Evolutionary conservation across 2,329 filamentous ascomycete genomes (phyloP), one percentile per base, ranked within the genome.

Genomic region (Plectosphaerella plurivora): DNA sequence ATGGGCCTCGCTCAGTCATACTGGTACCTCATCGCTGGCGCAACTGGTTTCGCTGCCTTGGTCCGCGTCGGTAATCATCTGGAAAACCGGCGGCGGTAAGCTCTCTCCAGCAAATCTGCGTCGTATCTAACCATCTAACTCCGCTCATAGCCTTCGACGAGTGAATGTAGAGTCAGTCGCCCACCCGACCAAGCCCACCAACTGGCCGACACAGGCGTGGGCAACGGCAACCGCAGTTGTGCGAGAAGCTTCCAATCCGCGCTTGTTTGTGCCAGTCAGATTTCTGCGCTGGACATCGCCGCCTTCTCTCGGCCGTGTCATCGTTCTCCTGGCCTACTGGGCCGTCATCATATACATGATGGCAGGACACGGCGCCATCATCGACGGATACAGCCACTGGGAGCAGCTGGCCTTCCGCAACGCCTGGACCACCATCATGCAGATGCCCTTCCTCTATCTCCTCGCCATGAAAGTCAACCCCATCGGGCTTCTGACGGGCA

Each of bases 331-430:
- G 12, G 69, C 69, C 55, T 86, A 86, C 66, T 85, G 81, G 80
- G 73, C 77, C 39, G 69, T 84, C 54, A 68, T 86, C 47, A 68
- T 79, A 52, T 81, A 78, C 64, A 79, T 84, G 72, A 81, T 83
- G 74, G 39, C 39, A 7, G 69, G 71, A 3, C 68, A 70, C 22
- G 68, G 70, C 20, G 76, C 74, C 47, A 65, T 82, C 45, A 58
- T 75, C 45, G 60, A 76, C 24, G 82, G 85, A 56, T 73, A 71
- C 42, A 78, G 78, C 58, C 84, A 76, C 63, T 84, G 75, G 72
- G 84, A 88, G 64, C 81, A 83, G 54, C 79, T 87, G 52, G 85
- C 81, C 6, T 88, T 82, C 63, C 81, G 85, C 52, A 85, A 84
- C 57, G 85, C 83, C 16, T 88, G 85, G 84, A 75, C 87, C 24